Evolutionary conservation across 2,329 filamentous ascomycete species (phyloP).

Genomic region (Talaromyces sp.): DNA sequence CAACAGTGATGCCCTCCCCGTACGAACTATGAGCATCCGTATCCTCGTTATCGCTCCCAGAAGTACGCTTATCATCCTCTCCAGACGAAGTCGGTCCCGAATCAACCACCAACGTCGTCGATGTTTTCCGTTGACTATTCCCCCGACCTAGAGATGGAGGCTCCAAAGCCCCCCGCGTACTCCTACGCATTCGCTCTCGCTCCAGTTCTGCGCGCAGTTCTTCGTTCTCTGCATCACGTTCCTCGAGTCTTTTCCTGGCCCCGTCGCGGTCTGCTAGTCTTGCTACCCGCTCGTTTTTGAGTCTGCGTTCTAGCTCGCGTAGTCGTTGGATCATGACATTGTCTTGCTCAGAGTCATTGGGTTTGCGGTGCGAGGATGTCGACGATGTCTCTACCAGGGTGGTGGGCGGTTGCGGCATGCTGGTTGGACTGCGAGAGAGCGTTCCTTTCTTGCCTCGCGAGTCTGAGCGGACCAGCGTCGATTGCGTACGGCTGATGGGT

Average conservation of each 20-base stretch:
- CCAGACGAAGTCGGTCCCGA: slow-evolving; percentile 10
- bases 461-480: slow-evolving; percentile 28
- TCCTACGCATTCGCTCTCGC: slow-evolving; percentile 48
- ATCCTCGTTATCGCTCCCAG: slow-evolving; percentile 23
- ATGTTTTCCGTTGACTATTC: slow-evolving; percentile 5
- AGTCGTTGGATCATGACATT: slow-evolving; percentile 77
- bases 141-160: not conserved
- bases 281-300: slow-evolving; percentile 87
- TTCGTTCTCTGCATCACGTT: slow-evolving; percentile 70
- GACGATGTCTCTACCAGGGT: slow-evolving; percentile 23
- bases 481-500: slow-evolving; percentile 6
- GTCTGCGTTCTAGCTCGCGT: slow-evolving; percentile 78
- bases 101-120: slow-evolving; percentile 4
- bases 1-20: slow-evolving; percentile 36
- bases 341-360: slow-evolving; percentile 54
- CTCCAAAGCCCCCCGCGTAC: not conserved
- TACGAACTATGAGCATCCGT: slow-evolving; percentile 35
- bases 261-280: slow-evolving; percentile 79
- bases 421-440: slow-evolving; percentile 30
- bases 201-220: slow-evolving; percentile 65
- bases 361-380: slow-evolving; percentile 24
- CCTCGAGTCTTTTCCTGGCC: slow-evolving; percentile 74
- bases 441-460: slow-evolving; percentile 21
- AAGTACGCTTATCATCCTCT: slow-evolving; percentile 18
- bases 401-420: slow-evolving; percentile 35